Base-by-base conservation (phyloP, 805 yeast species). In the Lipomyces japonicus region DNA sequence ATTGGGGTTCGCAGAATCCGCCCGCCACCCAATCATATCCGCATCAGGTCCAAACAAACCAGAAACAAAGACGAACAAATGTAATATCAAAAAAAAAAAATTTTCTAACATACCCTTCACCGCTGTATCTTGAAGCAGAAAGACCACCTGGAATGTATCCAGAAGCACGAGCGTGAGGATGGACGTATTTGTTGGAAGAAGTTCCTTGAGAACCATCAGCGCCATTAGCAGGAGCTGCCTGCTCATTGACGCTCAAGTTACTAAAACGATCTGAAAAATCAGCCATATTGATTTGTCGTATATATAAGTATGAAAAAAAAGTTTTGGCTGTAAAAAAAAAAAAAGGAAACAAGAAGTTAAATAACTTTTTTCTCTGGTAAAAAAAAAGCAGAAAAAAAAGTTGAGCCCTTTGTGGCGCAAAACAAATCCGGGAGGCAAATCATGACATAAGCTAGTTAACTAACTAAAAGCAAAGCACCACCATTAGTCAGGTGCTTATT, bases 101-200 rank as follows among this genome's bases (percentile, higher is more conserved):
- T 28, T 10, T 10, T 28, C 32, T 14, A 28, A 44, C 42, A 26
- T 44, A 44, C 47, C 47, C 42, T 18, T n/a, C 12, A 26, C n/a
- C n/a, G n/a, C 47, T 42, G 43, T 30, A 36, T 16, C 28, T 42
- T n/a, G 51, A 28, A 24, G 39, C n/a, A 22, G 48, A 16, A 7
- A 24, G 48, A 18, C 59, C 50, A n/a, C n/a, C n/a, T n/a, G n/a
- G n/a, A n/a, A n/a, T n/a, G n/a, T n/a, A n/a, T 25, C 63, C 61
- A 30, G 61, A 61, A 32, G 40, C 43, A 18, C 59, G 53, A 5
- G 52, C 55, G 65, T 79, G 82, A 58, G 84, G 84, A 41, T 83
- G 84, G 37, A 77, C 80, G 66, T 79, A 79, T 34, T 74, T 35
- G 4, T 37, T 39, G 16, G 38, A 32, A 16, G 30, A 48, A n/a